A percentile compares a stretch with the other conserved stretches of the same genome.
phyloP scores from a whole-genome alignment of 2,329 filamentous ascomycete species.

The Nothophoma quercina region DNA sequence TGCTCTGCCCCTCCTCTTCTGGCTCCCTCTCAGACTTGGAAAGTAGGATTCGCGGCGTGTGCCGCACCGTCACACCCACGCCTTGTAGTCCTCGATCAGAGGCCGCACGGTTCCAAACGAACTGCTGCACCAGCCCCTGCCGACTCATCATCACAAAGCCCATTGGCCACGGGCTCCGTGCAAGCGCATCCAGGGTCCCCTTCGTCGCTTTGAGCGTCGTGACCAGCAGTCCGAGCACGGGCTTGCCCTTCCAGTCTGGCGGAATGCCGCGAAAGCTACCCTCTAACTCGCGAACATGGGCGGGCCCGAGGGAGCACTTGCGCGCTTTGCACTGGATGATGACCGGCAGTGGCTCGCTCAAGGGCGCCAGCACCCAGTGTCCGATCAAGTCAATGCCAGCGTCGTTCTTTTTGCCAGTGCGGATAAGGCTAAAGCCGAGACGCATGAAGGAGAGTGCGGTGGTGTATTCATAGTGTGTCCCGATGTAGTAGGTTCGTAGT shows the following conservation, averaged over 20 bases:
- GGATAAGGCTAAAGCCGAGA: slow-evolving; percentile 70
- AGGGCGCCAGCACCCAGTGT: slow-evolving; percentile 64
- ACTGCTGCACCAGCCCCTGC: slow-evolving; percentile 68
- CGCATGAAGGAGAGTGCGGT: slow-evolving; percentile 63
- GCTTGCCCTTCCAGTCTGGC: slow-evolving; percentile 71
- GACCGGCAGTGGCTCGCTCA: slow-evolving; percentile 51
- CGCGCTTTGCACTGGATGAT: slow-evolving; percentile 75
- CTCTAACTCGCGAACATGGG: slow-evolving; percentile 75
- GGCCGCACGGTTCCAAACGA: slow-evolving; percentile 75
- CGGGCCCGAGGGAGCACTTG: slow-evolving; percentile 59
- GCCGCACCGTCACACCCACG: slow-evolving; percentile 46
- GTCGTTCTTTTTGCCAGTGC: slow-evolving; percentile 72
- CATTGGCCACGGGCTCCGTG: slow-evolving; percentile 72
- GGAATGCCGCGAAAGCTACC: slow-evolving; percentile 80
- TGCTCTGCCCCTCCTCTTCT: slow-evolving; percentile 17
- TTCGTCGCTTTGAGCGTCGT: slow-evolving; percentile 75
- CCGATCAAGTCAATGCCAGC: slow-evolving; percentile 78
- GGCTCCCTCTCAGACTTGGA: slow-evolving; percentile 14
- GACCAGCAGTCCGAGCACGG: slow-evolving; percentile 73
- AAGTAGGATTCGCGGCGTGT: slow-evolving; percentile 33
- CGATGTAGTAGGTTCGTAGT: slow-evolving; percentile 68
- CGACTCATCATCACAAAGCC: slow-evolving; percentile 70
- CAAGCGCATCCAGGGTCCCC: slow-evolving; percentile 77
- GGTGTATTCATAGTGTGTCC: slow-evolving; percentile 81
- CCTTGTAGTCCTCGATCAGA: slow-evolving; percentile 69